Evolutionary conservation across 148 eudicot species (phyloP).

Genomic region (Rhododendron vialii): DNA sequence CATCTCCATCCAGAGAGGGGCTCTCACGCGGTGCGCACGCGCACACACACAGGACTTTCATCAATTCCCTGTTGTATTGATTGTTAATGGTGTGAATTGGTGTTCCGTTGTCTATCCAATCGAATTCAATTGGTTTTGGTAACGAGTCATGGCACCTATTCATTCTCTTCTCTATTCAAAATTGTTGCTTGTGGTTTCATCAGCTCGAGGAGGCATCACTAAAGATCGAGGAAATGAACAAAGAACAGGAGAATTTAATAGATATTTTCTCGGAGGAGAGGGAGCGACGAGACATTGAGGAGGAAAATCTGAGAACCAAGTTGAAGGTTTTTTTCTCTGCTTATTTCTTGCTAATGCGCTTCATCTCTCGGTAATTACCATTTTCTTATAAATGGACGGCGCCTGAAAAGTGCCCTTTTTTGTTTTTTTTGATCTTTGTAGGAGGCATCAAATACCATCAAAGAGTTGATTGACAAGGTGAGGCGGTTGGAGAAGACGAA

Average conservation of each 20-base stretch:
- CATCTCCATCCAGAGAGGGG: not conserved
- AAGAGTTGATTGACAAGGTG: conserved; percentile 51
- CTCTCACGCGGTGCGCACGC: not conserved
- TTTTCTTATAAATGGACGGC: conserved; percentile 22
- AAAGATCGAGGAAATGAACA: conserved; percentile 45
- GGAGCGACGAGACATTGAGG: conserved; percentile 56
- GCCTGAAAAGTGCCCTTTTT: not conserved
- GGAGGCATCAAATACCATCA: conserved; percentile 62
- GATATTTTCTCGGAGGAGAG: conserved; percentile 70
- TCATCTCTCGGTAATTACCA: not conserved
- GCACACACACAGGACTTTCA: not conserved
- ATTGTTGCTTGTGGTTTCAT: conserved; percentile 1
- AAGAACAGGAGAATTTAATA: conserved; percentile 65
- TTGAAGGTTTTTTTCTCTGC: conserved; percentile 32
- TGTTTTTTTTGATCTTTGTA: conserved; percentile 14
- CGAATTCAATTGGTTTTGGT: not conserved
- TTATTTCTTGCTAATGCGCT: not conserved
- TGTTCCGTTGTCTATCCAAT: not conserved
- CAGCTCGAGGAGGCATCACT: conserved; percentile 50
- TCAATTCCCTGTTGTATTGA: not conserved
- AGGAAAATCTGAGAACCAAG: conserved; percentile 52
- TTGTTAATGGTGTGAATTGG: not conserved
- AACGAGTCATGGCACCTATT: not conserved
- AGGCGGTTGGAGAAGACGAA: conserved; percentile 39
- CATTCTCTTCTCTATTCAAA: not conserved